Evolutionary conservation across 148 eudicot genomes (phyloP), one percentile per base, ranked within the genome.

Genomic region (Persicaria maculosa): DNA sequence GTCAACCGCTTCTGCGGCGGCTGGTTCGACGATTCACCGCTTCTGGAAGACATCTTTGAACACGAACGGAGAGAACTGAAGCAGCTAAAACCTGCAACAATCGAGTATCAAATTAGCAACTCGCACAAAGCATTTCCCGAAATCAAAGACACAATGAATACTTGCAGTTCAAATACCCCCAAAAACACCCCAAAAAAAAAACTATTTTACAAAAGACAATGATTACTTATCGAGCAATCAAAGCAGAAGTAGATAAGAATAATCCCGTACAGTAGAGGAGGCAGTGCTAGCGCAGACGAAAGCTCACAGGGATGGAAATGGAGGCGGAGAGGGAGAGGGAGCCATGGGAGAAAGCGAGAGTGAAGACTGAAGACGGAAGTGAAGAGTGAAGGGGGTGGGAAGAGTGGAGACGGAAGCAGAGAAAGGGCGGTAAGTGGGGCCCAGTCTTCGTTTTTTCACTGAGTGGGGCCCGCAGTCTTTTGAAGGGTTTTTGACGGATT

Each of bases 1-100:
- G 22, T 71, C 54, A 71, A 71, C 54, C 73, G 73, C 73, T 11
- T 46, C 73, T 71, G 73, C 16, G 73, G 73, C 73, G 73, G 73
- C 54, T 71, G 73, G 46, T 20, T 48, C 4, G 73, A 71, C 15
- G 73, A 71, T 22, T 48, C 73, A 2, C 53, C 73, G 14, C 73
- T 47, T 46, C 53, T 45, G 36, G 73, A 46, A 48, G 73, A 19
- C 73, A 71, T 71, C 15, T 4, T 71, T 71, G 17, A 43, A 19
- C 2, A 40, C 70, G 19, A 64, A 40, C 67, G 9, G 43, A 22
- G 15, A 59, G 12, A 36, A 9, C 67, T 57, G 9, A 57, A 17
- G 25, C 9, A 58, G 36, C 65, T 58, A 19, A 31, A 59, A 59
- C 40, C 40, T 59, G 31, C 67, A 22, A 59, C 67, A 52, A 4